Evolutionary conservation across 1,139 yeast species (phyloP), one percentile per base, ranked within the genome.

Genomic region (Geotrichum phurueaensis): DNA sequence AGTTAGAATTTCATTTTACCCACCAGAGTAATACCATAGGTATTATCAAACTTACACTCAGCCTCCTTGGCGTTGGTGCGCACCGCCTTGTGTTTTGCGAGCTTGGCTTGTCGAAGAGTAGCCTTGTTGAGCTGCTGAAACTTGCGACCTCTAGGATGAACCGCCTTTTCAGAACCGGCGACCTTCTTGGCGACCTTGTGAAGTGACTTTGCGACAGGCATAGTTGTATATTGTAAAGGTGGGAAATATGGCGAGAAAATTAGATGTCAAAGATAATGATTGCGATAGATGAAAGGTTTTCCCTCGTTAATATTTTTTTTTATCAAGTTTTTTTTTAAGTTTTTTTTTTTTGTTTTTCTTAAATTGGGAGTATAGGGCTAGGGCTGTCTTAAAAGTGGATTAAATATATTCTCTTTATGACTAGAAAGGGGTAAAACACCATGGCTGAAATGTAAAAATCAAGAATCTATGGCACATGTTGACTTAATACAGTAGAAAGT

Each of bases 101-200:
- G 76, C 72, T 87, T 89, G 56, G 80, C 81, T 65, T 90, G 95
- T 72, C 98, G 81, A 54, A 90, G 76, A 1, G 95, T 84, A n/a
- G 97, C 97, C 65, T 95, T 79, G 63, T 86, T 86, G 61, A 92
- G 77, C 73, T 88, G 91, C 72, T 87, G 87, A 74, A 89, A 87
- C 73, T 89, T 91, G 60, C 97, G 81, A 7, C 97, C 96, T 70
- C 86, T 87, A 50, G 96, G 91, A 72, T 92, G 98, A 66, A 92
- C 79, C 13, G 71, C 69, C 31, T 71, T 71, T 60, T 76, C 76
- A 13, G 77, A 75, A 22, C 85, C 84, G 53, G 83, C 84, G 54
- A 85, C 78, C 71, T 83, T 82, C 75, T 88, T 88, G 67, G 84
- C 81, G 53, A 92, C 88, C 72, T 90, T 91, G 27, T 80, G 75